Percentiles rank a stretch among this genome's conserved stretches.
phyloP scores from a whole-genome alignment of 352 stramenopile genomes.

The Pythium oligandrum region DNA sequence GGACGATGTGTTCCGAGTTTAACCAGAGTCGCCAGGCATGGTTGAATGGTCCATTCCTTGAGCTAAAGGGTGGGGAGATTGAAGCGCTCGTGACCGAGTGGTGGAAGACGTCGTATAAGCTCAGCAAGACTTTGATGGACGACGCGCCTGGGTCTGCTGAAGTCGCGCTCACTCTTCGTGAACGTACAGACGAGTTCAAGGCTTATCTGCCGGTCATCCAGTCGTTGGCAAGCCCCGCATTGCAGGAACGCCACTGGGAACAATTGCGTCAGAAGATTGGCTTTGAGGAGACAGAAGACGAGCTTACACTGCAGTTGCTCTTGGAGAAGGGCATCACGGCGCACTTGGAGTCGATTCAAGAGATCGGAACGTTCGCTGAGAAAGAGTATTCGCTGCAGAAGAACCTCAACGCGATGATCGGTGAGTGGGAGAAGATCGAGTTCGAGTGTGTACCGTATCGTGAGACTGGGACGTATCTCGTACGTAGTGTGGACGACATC shows the following conservation, averaged over 20 bases:
- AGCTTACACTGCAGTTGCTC: conserved; percentile 78
- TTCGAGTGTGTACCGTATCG: conserved; percentile 93
- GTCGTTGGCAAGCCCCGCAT: conserved; percentile 84
- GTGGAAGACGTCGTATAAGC: conserved; percentile 92
- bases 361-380: conserved; percentile 89
- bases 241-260: conserved; percentile 93
- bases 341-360: conserved; percentile 89
- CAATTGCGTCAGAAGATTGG: conserved; percentile 86
- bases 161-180: conserved; percentile 83
- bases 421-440: conserved; percentile 92
- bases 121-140: conserved; percentile 88
- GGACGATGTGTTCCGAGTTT: conserved; percentile 95
- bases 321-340: conserved; percentile 78
- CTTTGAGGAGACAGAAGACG: conserved; percentile 81
- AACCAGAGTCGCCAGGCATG: conserved; percentile 88
- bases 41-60: conserved; percentile 90
- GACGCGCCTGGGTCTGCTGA: conserved; percentile 83
- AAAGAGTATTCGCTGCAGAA: conserved; percentile 95
- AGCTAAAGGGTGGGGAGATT: conserved; percentile 87
- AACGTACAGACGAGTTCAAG: conserved; percentile 91
- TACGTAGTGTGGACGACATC: conserved; percentile 88
- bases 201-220: conserved; percentile 92
- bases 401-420: conserved; percentile 90
- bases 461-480: conserved; percentile 89
- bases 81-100: conserved; percentile 88